Base-by-base conservation (phyloP, 2,329 filamentous ascomycete genomes). In the Clarireedia monteithiana region DNA sequence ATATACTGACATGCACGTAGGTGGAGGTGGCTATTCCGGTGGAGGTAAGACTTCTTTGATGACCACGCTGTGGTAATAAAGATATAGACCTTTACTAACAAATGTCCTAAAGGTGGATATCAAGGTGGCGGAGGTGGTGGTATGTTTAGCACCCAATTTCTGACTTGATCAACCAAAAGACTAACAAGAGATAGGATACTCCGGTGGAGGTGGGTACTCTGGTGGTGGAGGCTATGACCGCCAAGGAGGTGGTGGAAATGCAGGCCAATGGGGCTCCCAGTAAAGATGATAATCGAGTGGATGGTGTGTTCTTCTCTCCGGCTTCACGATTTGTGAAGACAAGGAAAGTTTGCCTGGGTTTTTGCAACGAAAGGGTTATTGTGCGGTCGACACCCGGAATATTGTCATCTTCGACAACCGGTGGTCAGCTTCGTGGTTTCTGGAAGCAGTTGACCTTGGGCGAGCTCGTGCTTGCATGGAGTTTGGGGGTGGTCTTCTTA, bases 261-360 rank as follows among this genome's bases (percentile, higher is more conserved):
- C 53, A 9, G 53, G 53, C n/a, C 38, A 42, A 42, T 55, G 52
- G 53, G 53, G 53, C 10, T 39, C 27, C 34, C 20, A 55, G 30
- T 55, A 55, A 44, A 45, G 27, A 15, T 42, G 53, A 15, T 44
- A 26, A n/a, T 49, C 34, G 26, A 44, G 26, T 55, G 38, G 26
- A 17, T 24, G 45, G 15, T 40, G 24, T 39, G 27, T 23, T 53
- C 26, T 48, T 56, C 50, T 48, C 24, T 39, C 45, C 39, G 15
- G n/a, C 42, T 34, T 52, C 44, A 45, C 36, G 34, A 40, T 42
- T 17, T 47, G 15, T 45, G 53, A 48, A 40, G 62, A 63, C 56
- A 66, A 64, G 62, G 66, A 66, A 67, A 67, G 64, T 65, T 59
- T 64, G 65, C 63, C 67, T 64, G 62, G 66, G 63, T 49, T 39